Evolutionary conservation across 148 eudicot genomes (phyloP).

Genomic region (Fagopyrum esculentum): DNA sequence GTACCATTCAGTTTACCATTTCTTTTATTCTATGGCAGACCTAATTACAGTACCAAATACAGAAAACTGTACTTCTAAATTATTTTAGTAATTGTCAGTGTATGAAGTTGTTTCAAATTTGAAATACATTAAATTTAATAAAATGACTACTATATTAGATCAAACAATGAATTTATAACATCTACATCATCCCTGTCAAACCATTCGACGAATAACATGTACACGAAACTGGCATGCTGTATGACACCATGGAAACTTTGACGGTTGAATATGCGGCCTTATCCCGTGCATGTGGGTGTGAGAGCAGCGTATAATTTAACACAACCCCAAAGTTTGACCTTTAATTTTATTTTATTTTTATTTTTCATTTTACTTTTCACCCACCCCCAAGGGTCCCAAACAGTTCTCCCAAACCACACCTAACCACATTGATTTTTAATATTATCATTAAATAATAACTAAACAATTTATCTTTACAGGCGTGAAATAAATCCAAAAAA

Average conservation of each 20-base stretch:
- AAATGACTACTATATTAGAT: neutral
- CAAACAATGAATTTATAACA: neutral
- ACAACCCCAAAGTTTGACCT: neutral
- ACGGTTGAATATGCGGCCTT: conserved; percentile 3
- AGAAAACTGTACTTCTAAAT: too few relatives aligned
- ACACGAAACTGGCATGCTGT: neutral
- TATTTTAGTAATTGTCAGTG: too few relatives aligned
- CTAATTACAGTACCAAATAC: too few relatives aligned
- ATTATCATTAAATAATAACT: neutral
- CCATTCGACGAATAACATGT: neutral
- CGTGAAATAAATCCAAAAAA: neutral
- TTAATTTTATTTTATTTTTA: neutral
- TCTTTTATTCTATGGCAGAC: too few relatives aligned
- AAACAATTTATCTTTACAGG: neutral
- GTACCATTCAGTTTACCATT: neutral
- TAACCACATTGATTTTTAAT: neutral
- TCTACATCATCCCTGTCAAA: neutral
- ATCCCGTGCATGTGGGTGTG: conserved; percentile 11
- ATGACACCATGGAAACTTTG: neutral
- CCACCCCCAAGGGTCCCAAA: neutral
- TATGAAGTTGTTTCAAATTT: neutral
- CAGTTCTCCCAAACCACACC: neutral
- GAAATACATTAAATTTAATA: neutral
- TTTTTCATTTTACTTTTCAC: neutral
- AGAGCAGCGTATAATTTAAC: neutral